Evolutionary conservation across 176 grass and related monocot genomes (phyloP).

Genomic region (Zea mays): Zm-B73-REFERENCE-NAM-5.0 NC_050099.1:208628501-208629000

Average conservation of each 20-base stretch:
- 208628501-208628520: conserved; percentile 70
- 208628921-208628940: conserved; percentile 28
- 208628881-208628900: conserved; percentile 31
- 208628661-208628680: conserved; percentile 11
- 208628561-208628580: conserved; percentile 70
- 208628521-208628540: conserved; percentile 85
- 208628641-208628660: not conserved
- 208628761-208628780: conserved; percentile 13
- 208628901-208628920: conserved; percentile 43
- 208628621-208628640: not conserved
- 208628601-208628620: conserved; percentile 1
- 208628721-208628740: not conserved
- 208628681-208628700: conserved; percentile 10
- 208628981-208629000: conserved; percentile 37
- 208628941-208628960: conserved; percentile 39
- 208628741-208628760: not conserved
- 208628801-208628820: not conserved
- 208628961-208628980: conserved; percentile 26
- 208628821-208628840: not conserved
- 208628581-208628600: conserved; percentile 7
- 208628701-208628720: conserved; percentile 6
- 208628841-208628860: conserved; percentile 13
- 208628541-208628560: conserved; percentile 89
- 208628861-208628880: conserved; percentile 33
- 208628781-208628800: conserved; percentile 28